Evolutionary conservation across 1,284 basidiomycete species (phyloP), one percentile per base, ranked within the genome.

Genomic region (Trametes versicolor): DNA sequence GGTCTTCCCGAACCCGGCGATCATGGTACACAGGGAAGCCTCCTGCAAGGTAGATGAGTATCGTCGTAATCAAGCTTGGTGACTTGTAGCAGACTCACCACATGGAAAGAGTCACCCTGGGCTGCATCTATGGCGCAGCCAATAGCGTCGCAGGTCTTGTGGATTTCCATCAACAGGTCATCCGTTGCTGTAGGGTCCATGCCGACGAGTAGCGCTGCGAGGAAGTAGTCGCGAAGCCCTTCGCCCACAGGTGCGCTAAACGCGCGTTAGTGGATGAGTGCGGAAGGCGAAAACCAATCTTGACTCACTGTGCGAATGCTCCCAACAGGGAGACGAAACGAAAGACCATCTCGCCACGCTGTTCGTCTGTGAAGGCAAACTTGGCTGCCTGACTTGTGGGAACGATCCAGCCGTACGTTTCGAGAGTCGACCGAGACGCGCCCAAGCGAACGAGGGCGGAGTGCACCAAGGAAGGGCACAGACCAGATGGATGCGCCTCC

Each of bases 161-260:
- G 63, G 52, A 90, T 74, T 19, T 85, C 84, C 39, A 74, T 76
- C 52, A 76, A 77, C 12, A 88, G 75, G 15, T 84, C 81, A 2
- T 74, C 69, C 1, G 81, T 75, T 21, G 82, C 83, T 8, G 78
- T 73, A 0, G 80, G 74, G 70, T 92, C 91, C 66, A 90, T 81
- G 2, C 80, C 87, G 25, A 92, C 74, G 4, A 89, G 75, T 7
- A 88, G 65, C 51, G 92, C 70, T 1, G 79, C 74, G 50, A 87
- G 68, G 8, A 88, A 70, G n/a, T 87, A 72, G 60, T 85, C 80
- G 3, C 85, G 80, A 3, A 85, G 73, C n/a, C 88, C 86, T 19
- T 77, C 72, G 8, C 64, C 60, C 36, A 43, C 27, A 68, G 67
- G n/a, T 83, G 61, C 37, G 17, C 65, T 70, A 25, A 17, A 34